Percentiles rank a stretch among this genome's conserved stretches.
These are phyloP conservation scores for Backusella luteola DNA, from an alignment of 192 early-diverging fungal genomes.

Conservation along the genomic window DNA sequence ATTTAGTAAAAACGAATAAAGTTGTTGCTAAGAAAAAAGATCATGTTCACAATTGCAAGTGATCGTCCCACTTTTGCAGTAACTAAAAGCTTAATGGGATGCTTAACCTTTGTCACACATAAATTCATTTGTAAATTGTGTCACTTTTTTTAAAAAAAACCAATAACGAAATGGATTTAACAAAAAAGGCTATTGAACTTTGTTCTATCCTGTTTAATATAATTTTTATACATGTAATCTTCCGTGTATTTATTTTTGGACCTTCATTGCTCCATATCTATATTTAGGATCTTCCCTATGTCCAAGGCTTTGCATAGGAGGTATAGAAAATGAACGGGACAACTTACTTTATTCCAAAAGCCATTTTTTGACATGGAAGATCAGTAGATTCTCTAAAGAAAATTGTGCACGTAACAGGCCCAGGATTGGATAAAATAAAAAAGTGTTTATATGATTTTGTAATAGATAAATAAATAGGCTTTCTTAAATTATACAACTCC, in stretches of 20 bases:
- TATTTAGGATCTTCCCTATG: not conserved
- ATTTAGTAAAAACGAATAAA: not conserved
- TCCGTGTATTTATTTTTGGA: not conserved
- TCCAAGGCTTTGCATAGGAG: not conserved
- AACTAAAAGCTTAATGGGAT: not conserved
- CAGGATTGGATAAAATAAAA: not conserved
- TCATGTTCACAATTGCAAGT: not conserved
- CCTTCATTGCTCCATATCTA: not conserved
- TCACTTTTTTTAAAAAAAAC: conserved; percentile 1
- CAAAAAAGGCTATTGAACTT: not conserved
- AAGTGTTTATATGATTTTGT: not conserved
- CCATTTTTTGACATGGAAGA: not conserved
- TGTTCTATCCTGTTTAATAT: not conserved
- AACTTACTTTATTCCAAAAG: not conserved
- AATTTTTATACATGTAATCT: not conserved
- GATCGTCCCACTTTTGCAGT: not conserved
- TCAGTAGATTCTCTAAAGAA: not conserved
- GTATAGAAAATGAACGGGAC: not conserved
- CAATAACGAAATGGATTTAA: not conserved
- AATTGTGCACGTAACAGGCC: not conserved
- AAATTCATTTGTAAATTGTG: not conserved
- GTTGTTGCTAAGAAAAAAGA: not conserved
- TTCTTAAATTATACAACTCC: not conserved
- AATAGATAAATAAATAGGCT: not conserved
- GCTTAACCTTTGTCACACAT: not conserved